Evolutionary conservation across 805 yeast genomes (phyloP).

Genomic region (Candida fluviatilis): DNA sequence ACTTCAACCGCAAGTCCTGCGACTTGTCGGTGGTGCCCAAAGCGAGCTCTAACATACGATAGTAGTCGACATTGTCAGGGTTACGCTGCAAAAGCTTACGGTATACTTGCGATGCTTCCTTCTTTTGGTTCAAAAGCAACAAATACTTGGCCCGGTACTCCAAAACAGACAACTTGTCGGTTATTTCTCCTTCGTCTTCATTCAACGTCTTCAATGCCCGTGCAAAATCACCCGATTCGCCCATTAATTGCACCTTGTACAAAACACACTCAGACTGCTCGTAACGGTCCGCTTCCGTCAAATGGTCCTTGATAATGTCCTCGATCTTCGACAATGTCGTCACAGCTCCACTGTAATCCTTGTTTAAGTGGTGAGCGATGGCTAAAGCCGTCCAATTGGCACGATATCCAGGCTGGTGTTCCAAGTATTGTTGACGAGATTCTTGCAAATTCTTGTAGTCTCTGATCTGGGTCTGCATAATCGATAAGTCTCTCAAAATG

Average conservation of each 20-base stretch:
- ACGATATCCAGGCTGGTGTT: conserved; percentile 73
- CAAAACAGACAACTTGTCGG: conserved; percentile 55
- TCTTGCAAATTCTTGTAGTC: conserved; percentile 60
- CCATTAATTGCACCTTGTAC: conserved; percentile 65
- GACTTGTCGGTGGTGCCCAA: conserved; percentile 47
- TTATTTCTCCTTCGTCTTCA: conserved; percentile 43
- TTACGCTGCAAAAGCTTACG: conserved; percentile 75
- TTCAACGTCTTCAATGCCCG: conserved; percentile 61
- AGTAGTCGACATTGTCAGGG: conserved; percentile 73
- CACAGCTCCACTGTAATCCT: conserved; percentile 64
- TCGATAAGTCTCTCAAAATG: conserved; percentile 76
- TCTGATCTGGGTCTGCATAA: conserved; percentile 75
- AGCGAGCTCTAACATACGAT: conserved; percentile 59
- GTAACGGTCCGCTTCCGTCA: conserved; percentile 59
- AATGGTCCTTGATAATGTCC: conserved; percentile 62
- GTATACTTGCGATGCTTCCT: conserved; percentile 66
- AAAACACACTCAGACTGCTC: conserved; percentile 81
- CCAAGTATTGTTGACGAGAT: conserved; percentile 66
- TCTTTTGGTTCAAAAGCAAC: conserved; percentile 48
- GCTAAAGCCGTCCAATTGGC: conserved; percentile 91
- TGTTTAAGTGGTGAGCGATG: conserved; percentile 74
- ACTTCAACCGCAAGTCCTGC: conserved; percentile 45
- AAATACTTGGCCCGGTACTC: conserved; percentile 68
- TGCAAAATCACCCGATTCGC: conserved; percentile 57
- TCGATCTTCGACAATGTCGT: conserved; percentile 74